Percentiles rank a stretch among this genome's conserved stretches.
phyloP scores from a whole-genome alignment of 1,284 basidiomycete species.

The Ustilago tritici region DNA sequence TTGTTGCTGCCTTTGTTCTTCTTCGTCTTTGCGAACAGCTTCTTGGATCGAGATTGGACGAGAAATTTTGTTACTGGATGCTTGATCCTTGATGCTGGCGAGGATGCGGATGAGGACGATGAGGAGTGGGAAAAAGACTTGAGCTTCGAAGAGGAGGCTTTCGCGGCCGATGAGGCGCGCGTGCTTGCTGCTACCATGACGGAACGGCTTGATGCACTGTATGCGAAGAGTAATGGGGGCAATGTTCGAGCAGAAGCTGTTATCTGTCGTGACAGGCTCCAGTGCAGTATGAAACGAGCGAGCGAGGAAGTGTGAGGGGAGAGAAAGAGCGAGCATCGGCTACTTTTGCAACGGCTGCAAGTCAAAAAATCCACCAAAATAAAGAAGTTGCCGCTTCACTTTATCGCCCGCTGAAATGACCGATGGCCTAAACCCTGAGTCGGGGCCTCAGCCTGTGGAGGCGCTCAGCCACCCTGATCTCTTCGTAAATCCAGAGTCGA shows the following conservation, averaged over 20 bases:
- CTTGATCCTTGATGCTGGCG: constrained; percentile 1
- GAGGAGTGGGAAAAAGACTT: constrained; percentile 14
- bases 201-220: not conserved
- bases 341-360: constrained; percentile 11
- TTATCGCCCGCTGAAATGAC: constrained; percentile 3
- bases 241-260: no score
- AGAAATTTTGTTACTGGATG: constrained; percentile 3
- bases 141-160: constrained; percentile 9
- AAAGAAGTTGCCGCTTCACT: constrained; percentile 17
- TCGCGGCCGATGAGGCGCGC: not conserved
- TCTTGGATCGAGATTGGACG: constrained; percentile 26
- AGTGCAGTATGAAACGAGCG: not conserved
- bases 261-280: not conserved
- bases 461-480: not conserved
- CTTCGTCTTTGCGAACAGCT: constrained; percentile 7
- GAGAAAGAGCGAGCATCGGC: constrained; percentile 4
- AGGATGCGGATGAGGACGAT: constrained; percentile 10
- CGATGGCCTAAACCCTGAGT: not conserved
- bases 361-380: not conserved
- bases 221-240: no score
- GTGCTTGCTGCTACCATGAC: constrained; percentile 16
- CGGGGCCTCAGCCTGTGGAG: not conserved
- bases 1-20: constrained; percentile 22
- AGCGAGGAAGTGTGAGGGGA: not conserved
- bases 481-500: constrained; percentile 2